Percentiles rank a stretch among this genome's conserved stretches.
Evolutionary conservation across 208 protist species (phyloP).

Genomic region (Blechomonas ayalai): DNA sequence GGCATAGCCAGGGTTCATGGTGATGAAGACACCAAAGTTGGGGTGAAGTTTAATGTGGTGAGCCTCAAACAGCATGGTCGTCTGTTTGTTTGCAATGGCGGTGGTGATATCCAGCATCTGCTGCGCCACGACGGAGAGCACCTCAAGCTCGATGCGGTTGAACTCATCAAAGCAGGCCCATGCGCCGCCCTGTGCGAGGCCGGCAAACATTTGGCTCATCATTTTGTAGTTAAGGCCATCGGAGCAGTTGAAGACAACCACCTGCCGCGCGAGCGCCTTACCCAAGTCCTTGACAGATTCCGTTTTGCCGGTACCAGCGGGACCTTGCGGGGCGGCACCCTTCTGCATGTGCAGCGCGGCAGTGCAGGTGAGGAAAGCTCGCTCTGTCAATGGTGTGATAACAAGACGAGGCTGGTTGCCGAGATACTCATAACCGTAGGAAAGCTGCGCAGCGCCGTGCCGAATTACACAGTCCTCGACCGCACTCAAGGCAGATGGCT

Average conservation of each 20-base stretch:
- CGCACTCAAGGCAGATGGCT: slow-evolving; percentile 12
- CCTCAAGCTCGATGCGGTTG: slow-evolving; percentile 92
- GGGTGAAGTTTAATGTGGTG: slow-evolving; percentile 85
- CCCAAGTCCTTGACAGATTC: slow-evolving; percentile 95
- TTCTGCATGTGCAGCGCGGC: slow-evolving; percentile 88
- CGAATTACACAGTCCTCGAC: slow-evolving; percentile 71
- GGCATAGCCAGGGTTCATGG: slow-evolving; percentile 97
- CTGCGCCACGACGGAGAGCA: slow-evolving; percentile 91
- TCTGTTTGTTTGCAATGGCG: slow-evolving; percentile 69
- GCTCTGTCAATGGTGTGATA: slow-evolving; percentile 95
- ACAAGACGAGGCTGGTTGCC: slow-evolving; percentile 92
- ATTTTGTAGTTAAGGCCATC: slow-evolving; percentile 94
- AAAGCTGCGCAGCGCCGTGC: slow-evolving; percentile 75
- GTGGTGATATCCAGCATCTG: slow-evolving; percentile 94
- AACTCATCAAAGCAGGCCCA: slow-evolving; percentile 96
- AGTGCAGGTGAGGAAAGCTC: slow-evolving; percentile 90
- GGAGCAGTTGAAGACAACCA: slow-evolving; percentile 95
- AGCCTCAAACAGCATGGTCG: slow-evolving; percentile 88
- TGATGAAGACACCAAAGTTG: slow-evolving; percentile 95
- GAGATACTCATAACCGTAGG: slow-evolving; percentile 95
- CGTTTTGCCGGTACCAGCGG: slow-evolving; percentile 96
- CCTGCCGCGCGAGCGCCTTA: slow-evolving; percentile 83
- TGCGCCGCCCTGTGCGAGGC: slow-evolving; percentile 87
- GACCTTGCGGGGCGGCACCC: slow-evolving; percentile 90
- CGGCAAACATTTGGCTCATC: slow-evolving; percentile 94